Base-by-base conservation (phyloP, 345 rosid species). In the Aurinia saxatilis region DNA sequence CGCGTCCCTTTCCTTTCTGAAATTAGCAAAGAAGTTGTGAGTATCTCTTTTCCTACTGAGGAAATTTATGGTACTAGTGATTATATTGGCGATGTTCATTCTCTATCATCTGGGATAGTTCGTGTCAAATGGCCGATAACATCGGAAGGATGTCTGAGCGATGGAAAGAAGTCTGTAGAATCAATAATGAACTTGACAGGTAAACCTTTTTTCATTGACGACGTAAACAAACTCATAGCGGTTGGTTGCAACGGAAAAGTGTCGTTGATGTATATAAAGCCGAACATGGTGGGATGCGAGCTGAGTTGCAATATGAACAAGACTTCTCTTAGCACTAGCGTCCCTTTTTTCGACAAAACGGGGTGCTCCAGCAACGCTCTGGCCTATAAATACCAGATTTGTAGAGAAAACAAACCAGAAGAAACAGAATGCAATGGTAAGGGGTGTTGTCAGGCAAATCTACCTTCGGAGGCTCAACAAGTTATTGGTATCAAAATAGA, bases 371-470 rank as follows among this genome's bases (percentile, higher is more conserved):
- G 12, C 8, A 18, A 36, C 10, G 2, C 5, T 27, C 10, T 66
- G 27, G 2, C 55, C 5, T 16, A 46, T 25, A 0, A 12, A 21
- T 2, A 8, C 19, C 2, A 7, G 36, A 9, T 0, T 12, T 65
- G 62, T 45, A 2, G 2, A 23, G 40, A 12, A 12, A 5, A 3
- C 16, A 46, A 11, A 47, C 57, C 57, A 30, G 40, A 47, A 17
- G 63, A 38, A 8, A 37, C 23, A 56, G 16, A 1, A 1, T 82
- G 81, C 60, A 3, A 68, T n/a, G n/a, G n/a, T n/a, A 42, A 68
- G 8, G 69, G 81, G 11, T 82, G 84, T 37, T 82, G 87, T 29
- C 61, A 78, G 42, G 57, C 40, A 1, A 0, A n/a, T 0, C 40
- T 73, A 44, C 72, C 77, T 29, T 0, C 0, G 10, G 50, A 37